A percentile compares a stretch with the other conserved stretches of the same genome.
Evolutionary conservation across 108 stramenopile genomes (phyloP).

Genomic region (Epithemia pelagica): DNA sequence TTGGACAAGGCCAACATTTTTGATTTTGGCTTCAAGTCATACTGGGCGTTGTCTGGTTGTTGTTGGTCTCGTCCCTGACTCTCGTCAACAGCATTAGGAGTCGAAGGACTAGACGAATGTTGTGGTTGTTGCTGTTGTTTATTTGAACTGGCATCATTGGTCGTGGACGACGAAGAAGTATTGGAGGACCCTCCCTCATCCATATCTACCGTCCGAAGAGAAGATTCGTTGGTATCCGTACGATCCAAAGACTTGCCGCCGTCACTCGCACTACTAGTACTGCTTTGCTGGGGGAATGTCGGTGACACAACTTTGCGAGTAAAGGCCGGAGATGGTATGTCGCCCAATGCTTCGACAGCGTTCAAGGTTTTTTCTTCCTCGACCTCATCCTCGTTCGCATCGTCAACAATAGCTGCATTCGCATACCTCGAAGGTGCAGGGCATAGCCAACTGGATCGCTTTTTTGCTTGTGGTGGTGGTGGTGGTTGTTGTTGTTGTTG

Average conservation of each 20-base stretch:
- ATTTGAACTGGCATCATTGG: neutral
- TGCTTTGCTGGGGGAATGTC: neutral
- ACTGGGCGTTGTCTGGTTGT: conserved; percentile 12
- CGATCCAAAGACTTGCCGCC: neutral
- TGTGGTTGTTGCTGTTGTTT: neutral
- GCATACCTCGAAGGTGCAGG: conserved; percentile 44
- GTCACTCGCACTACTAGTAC: neutral
- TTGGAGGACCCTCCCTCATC: neutral
- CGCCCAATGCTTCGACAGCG: neutral
- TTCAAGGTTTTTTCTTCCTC: conserved; percentile 7
- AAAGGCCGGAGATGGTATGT: neutral
- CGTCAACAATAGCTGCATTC: conserved; percentile 5
- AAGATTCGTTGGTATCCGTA: neutral
- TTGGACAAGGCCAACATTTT: conserved; percentile 67
- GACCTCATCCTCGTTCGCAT: conserved; percentile 24
- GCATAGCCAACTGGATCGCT: conserved; percentile 22
- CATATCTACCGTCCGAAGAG: neutral
- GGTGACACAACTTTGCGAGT: conserved; percentile 1
- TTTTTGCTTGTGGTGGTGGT: too few species aligned
- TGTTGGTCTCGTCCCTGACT: conserved; percentile 1
- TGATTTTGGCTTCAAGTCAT: conserved; percentile 27
- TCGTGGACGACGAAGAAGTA: too few species aligned
- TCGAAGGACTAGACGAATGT: neutral
- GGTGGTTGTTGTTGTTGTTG: neutral
- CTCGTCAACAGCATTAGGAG: neutral